Percentiles rank a stretch among this genome's conserved stretches.
These are phyloP conservation scores for Hibiscus trionum DNA, from an alignment of 345 rosid species.

Conservation along the genomic window DNA sequence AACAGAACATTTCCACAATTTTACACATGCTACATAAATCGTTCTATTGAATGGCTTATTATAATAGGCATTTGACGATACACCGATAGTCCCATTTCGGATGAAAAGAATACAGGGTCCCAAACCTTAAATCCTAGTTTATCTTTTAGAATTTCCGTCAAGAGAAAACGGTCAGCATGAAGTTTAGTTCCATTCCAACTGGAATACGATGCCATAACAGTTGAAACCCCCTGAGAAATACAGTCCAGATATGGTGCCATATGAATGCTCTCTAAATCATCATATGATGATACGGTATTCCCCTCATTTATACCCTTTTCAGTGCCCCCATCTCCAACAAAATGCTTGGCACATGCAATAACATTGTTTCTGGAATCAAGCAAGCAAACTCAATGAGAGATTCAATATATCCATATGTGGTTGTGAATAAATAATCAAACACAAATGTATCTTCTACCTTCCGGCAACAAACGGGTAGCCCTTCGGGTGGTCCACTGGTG, in stretches of 20 bases:
- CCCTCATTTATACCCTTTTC: conserved; percentile 67
- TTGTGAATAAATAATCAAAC: neutral
- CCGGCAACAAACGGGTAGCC: conserved; percentile 77
- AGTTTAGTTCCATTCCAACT: conserved; percentile 72
- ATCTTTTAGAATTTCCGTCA: conserved; percentile 68
- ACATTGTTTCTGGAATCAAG: conserved; percentile 56
- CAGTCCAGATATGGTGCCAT: conserved; percentile 72
- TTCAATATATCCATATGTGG: neutral
- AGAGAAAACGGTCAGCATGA: conserved; percentile 59
- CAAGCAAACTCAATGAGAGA: neutral
- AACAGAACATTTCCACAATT: conserved; percentile 9
- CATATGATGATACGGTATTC: conserved; percentile 44
- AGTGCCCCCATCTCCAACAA: conserved; percentile 94
- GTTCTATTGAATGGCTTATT: neutral
- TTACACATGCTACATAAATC: neutral
- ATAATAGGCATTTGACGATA: neutral
- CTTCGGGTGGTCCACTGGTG: conserved; percentile 55
- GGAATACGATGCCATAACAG: conserved; percentile 83
- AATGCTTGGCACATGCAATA: conserved; percentile 86
- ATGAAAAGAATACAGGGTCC: neutral
- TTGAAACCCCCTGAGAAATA: conserved; percentile 63
- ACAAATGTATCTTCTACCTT: conserved; percentile 39
- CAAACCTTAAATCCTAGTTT: conserved; percentile 74
- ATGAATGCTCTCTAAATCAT: conserved; percentile 61
- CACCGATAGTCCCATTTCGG: neutral